Percentiles rank a stretch among this genome's conserved stretches.
Evolutionary conservation across 345 rosid species (phyloP).

Genomic region (Turnera subulata): DNA sequence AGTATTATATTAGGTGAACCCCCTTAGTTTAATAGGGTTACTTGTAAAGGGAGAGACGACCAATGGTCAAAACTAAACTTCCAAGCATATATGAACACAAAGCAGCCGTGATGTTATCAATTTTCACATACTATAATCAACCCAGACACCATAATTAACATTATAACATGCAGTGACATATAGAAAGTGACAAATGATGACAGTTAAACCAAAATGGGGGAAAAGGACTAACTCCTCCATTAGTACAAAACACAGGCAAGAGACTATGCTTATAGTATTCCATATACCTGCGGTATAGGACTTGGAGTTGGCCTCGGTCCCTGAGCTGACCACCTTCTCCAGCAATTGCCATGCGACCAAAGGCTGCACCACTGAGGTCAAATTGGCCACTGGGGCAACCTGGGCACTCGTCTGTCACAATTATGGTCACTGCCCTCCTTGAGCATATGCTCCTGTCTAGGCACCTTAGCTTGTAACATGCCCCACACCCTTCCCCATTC

Average conservation of each 20-base stretch:
- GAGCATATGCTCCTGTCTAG: constrained; percentile 72
- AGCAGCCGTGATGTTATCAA: no score
- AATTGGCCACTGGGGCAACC: constrained; percentile 72
- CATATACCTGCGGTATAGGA: constrained; percentile 51
- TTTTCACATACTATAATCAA: not conserved
- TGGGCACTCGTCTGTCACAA: constrained; percentile 87
- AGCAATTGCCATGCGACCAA: constrained; percentile 76
- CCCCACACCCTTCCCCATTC: constrained; percentile 91
- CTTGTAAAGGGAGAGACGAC: no score
- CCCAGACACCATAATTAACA: not conserved
- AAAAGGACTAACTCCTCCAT: not conserved
- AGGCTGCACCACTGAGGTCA: constrained; percentile 96
- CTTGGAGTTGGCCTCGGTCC: constrained; percentile 69
- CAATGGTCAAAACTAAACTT: no score
- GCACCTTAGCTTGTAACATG: constrained; percentile 83
- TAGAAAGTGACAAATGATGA: constrained; percentile 1
- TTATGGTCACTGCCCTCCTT: constrained; percentile 76
- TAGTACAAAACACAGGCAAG: not conserved
- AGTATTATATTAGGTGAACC: no score
- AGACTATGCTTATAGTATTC: not conserved
- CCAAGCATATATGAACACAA: no score
- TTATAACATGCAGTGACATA: not conserved
- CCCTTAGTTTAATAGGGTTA: no score
- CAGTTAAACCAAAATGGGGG: constrained; percentile 3
- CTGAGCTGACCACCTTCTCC: constrained; percentile 61